Conservation (phyloP, 2,329 filamentous ascomycete species). For the Botryotinia globosa region DNA sequence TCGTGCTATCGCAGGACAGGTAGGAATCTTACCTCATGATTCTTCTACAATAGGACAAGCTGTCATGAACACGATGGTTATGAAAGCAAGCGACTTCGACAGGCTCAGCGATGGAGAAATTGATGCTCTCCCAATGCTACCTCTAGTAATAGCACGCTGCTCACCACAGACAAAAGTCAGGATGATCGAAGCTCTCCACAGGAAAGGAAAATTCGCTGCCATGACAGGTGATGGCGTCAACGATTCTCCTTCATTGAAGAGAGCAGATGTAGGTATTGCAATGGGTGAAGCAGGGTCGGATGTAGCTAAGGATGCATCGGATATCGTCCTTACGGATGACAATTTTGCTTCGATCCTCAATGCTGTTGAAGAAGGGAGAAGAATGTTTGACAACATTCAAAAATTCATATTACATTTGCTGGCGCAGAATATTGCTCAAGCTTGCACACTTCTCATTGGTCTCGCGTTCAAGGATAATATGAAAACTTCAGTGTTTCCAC, state of each 20-base stretch:
- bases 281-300: conserved; percentile 60
- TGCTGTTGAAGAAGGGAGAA: conserved; percentile 68
- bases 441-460: conserved; percentile 75
- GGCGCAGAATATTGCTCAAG: conserved; percentile 77
- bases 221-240: conserved; percentile 51
- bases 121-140: conserved; percentile 70
- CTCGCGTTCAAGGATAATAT: conserved; percentile 73
- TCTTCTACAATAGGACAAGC: conserved; percentile 57
- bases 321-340: conserved; percentile 68
- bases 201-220: conserved; percentile 50
- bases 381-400: conserved; percentile 75
- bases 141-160: conserved; percentile 79
- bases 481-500: conserved; percentile 77
- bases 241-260: conserved; percentile 53
- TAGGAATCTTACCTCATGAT: conserved; percentile 70
- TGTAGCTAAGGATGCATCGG: conserved; percentile 59
- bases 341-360: conserved; percentile 69
- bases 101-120: conserved; percentile 72
- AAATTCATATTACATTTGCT: conserved; percentile 64
- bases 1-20: conserved; percentile 72
- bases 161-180: conserved; percentile 83
- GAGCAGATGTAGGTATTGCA: conserved; percentile 63
- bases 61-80: conserved; percentile 67
- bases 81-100: conserved; percentile 77
- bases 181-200: conserved; percentile 78